Base-by-base conservation (phyloP, 352 stramenopile species). In the Phytophthora meadii region DNA sequence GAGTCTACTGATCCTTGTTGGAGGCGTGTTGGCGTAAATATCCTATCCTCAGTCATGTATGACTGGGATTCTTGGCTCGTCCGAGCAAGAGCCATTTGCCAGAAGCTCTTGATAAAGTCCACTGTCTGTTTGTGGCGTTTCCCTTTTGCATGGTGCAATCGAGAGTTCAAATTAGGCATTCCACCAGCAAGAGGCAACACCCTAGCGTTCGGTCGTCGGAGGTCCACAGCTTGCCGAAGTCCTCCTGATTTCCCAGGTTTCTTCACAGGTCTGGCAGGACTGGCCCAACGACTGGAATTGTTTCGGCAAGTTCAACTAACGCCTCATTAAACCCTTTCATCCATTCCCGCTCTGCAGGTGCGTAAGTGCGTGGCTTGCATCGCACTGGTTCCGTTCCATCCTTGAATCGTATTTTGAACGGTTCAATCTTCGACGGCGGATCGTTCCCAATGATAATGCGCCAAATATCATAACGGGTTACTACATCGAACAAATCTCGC, bases 51-150 rank as follows among this genome's bases (percentile, higher is more conserved):
- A 30, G 27, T 30, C 27, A 30, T 30, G 27, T 30, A 30, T 6
- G 27, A 30, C 5, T 30, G 27, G 5, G 27, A 28, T 47, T 47
- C n/a, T 28, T 47, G 41, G n/a, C 41, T 47, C 4, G 25, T 12
- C 2, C 5, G 15, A 27, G n/a, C 41, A 1, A 47, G 6, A 11
- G 41, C 17, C 41, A 47, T 47, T 27, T 47, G 41, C n/a, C 41
- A 47, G 5, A 50, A 28, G 19, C 7, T 48, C 48, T 57, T 51
- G 4, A 39, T 22, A 5, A 51, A 51, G 37, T 51, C 45, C 27
- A 51, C 45, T 22, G 45, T 51, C 12, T 51, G 45, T 28, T 51
- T 51, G 27, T 51, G 45, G 4, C 12, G 25, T 37, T 51, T 51
- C 11, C 5, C 27, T 37, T 51, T 51, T 3, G 25, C 14, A 22